phyloP scores from a whole-genome alignment of 2,329 filamentous ascomycete species.

The Cercospora sp. region DNA sequence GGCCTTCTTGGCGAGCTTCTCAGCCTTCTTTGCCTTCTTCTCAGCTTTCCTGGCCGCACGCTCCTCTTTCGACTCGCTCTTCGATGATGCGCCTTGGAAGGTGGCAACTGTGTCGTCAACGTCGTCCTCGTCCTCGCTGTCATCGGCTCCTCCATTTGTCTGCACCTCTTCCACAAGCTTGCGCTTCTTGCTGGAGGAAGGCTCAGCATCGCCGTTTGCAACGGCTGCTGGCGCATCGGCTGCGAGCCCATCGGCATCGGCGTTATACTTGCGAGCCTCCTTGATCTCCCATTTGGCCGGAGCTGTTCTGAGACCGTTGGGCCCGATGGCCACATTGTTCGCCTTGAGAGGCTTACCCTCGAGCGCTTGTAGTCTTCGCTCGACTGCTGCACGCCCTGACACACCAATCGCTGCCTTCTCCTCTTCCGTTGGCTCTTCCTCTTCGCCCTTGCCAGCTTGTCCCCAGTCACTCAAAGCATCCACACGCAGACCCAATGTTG shows the following conservation, averaged over 20 bases:
- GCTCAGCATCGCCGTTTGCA: constrained; percentile 54
- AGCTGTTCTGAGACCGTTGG: constrained; percentile 63
- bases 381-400: constrained; percentile 68
- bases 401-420: constrained; percentile 82
- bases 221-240: constrained; percentile 64
- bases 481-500: constrained; percentile 87
- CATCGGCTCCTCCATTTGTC: constrained; percentile 43
- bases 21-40: constrained; percentile 44
- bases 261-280: constrained; percentile 91
- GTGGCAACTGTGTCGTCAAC: constrained; percentile 36
- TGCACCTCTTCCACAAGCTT: constrained; percentile 53
- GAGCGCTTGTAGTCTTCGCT: constrained; percentile 72
- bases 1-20: constrained; percentile 54
- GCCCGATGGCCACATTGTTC: constrained; percentile 72
- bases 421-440: constrained; percentile 71
- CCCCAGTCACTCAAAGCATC: constrained; percentile 83
- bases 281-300: constrained; percentile 86
- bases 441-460: constrained; percentile 65
- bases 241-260: constrained; percentile 82
- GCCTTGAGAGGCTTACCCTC: constrained; percentile 88
- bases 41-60: constrained; percentile 19
- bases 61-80: constrained; percentile 37
- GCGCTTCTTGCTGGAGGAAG: constrained; percentile 44
- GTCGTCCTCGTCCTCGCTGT: constrained; percentile 45
- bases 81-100: constrained; percentile 54